Evolutionary conservation across 805 yeast genomes (phyloP).

Genomic region (Lipomyces yamadae): DNA sequence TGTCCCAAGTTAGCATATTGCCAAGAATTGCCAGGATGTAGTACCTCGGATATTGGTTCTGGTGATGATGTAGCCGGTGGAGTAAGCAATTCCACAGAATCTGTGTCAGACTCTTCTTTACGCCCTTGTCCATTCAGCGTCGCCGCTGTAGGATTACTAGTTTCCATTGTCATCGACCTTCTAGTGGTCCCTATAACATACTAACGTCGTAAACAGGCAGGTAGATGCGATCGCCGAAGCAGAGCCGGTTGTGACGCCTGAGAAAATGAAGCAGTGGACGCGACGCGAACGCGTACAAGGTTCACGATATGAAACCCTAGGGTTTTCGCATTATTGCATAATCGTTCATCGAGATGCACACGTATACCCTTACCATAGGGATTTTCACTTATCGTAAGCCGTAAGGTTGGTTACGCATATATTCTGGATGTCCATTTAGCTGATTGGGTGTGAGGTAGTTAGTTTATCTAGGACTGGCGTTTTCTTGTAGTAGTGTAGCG

Average conservation of each 20-base stretch:
- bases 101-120: not conserved
- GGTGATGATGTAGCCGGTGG: constrained; percentile 36
- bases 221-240: not conserved
- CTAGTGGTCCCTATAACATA: not conserved
- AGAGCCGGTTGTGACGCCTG: not conserved
- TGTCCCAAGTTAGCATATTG: constrained; percentile 5
- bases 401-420: too few species aligned
- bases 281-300: not conserved
- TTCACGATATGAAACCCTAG: not conserved
- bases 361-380: too few species aligned
- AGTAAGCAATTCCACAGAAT: constrained; percentile 13
- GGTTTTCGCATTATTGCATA: not conserved
- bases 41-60: constrained; percentile 19
- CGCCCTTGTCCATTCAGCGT: not conserved
- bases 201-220: not conserved
- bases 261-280: not conserved
- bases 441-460: too few species aligned
- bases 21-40: not conserved
- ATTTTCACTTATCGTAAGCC: too few species aligned
- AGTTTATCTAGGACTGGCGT: too few species aligned
- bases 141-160: not conserved
- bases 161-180: not conserved
- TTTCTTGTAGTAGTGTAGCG: too few species aligned
- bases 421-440: too few species aligned
- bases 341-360: too few species aligned